Evolutionary conservation across 768 basidiomycete genomes (phyloP).

Genomic region (Coprinopsis sp.): DNA sequence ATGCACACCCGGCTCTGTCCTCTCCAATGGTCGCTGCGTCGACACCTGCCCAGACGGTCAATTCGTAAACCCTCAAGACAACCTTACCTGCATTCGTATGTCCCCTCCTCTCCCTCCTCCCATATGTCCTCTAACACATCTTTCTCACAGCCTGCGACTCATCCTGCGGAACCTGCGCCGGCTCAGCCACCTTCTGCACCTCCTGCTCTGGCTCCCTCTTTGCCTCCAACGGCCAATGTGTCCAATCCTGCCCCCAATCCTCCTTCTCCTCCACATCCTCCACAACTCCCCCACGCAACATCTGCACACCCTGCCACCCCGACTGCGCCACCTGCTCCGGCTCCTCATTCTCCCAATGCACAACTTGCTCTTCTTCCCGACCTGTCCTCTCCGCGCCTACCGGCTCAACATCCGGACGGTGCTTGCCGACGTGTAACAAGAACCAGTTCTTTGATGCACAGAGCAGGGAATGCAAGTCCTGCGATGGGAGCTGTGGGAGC

Average conservation of each 20-base stretch:
- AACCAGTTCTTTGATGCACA: conserved; percentile 65
- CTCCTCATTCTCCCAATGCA: conserved; percentile 68
- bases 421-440: conserved; percentile 68
- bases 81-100: conserved; percentile 61
- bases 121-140: background rate
- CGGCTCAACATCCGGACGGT: conserved; percentile 54
- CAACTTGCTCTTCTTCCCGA: conserved; percentile 57
- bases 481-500: conserved; percentile 72
- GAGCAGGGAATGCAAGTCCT: conserved; percentile 56
- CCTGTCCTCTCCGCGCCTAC: conserved; percentile 47
- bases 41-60: conserved; percentile 67
- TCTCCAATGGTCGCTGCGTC: conserved; percentile 68
- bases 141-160: conserved; percentile 56
- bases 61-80: conserved; percentile 68
- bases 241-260: conserved; percentile 63
- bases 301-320: conserved; percentile 73
- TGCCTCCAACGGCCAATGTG: conserved; percentile 68
- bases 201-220: conserved; percentile 64
- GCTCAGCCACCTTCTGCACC: conserved; percentile 65
- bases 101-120: conserved; percentile 2
- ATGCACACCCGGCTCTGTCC: conserved; percentile 74
- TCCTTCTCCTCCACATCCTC: conserved; percentile 63
- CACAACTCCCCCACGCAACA: conserved; percentile 50
- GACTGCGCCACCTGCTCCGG: conserved; percentile 80
- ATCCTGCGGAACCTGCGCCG: conserved; percentile 66